These are phyloP conservation scores for Pyracantha coccinea DNA, from an alignment of 331 rosid species.

Conservation along the genomic window DNA sequence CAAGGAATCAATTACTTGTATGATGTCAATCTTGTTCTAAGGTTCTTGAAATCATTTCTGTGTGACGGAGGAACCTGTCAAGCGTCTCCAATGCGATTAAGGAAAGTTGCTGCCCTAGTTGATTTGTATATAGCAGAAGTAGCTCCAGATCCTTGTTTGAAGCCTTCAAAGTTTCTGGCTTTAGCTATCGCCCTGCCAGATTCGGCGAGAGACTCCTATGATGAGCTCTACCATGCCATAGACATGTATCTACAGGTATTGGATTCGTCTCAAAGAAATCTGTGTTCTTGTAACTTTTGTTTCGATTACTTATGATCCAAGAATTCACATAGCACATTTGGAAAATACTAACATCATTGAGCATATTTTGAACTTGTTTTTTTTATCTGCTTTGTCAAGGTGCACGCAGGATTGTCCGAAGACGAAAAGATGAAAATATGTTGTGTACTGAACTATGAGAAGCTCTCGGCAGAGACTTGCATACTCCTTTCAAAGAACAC, in stretches of 20 bases:
- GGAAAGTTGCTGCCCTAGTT: conserved; percentile 54
- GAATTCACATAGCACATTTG: neutral
- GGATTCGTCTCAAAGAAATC: neutral
- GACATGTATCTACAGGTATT: conserved; percentile 89
- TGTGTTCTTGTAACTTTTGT: neutral
- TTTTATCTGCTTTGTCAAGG: conserved; percentile 36
- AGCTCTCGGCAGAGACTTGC: conserved; percentile 62
- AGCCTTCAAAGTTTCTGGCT: conserved; percentile 61
- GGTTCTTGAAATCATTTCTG: conserved; percentile 61
- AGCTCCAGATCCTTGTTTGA: conserved; percentile 87
- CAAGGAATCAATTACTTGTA: conserved; percentile 54
- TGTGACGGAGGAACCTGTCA: conserved; percentile 10
- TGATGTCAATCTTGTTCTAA: conserved; percentile 76
- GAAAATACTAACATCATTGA: neutral
- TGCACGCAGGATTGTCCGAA: conserved; percentile 59
- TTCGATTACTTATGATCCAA: neutral
- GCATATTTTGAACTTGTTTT: neutral
- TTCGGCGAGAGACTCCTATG: conserved; percentile 68
- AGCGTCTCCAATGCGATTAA: conserved; percentile 29
- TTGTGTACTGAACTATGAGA: conserved; percentile 51
- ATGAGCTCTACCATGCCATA: conserved; percentile 62
- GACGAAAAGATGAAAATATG: conserved; percentile 77
- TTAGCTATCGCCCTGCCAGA: conserved; percentile 56
- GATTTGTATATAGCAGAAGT: conserved; percentile 87
- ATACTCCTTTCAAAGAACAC: conserved; percentile 52